Conservation (phyloP, 202 grass and related monocot species). For the Carex sylvatica region DNA sequence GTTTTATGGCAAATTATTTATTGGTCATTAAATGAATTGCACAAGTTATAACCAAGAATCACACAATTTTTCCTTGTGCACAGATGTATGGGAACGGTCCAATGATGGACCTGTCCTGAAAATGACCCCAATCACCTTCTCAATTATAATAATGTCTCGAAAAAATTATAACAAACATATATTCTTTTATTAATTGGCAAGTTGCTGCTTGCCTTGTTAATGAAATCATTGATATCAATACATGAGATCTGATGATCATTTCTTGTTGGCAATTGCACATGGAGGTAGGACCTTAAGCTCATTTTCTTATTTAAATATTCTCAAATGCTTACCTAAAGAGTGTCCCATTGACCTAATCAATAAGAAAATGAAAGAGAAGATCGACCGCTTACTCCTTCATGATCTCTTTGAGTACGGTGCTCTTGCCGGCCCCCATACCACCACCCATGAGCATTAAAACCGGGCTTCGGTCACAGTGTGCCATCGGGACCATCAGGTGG, state of each 20-base stretch:
- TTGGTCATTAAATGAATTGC: background rate
- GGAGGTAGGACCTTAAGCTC: background rate
- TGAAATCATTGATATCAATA: background rate
- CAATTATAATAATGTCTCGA: background rate
- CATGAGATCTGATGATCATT: background rate
- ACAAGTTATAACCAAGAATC: background rate
- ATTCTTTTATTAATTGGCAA: background rate
- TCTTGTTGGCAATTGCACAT: background rate
- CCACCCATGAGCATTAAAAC: constrained; percentile 93
- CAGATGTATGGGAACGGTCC: background rate
- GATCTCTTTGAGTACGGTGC: constrained; percentile 82
- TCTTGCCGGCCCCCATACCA: constrained; percentile 91
- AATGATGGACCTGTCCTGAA: background rate
- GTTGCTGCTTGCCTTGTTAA: background rate
- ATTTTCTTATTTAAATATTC: background rate
- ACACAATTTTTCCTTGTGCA: background rate
- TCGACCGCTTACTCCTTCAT: constrained; percentile 41
- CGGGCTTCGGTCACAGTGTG: constrained; percentile 52
- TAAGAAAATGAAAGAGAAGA: background rate
- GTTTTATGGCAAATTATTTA: background rate
- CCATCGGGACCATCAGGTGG: constrained; percentile 58
- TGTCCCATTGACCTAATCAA: background rate
- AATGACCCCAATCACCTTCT: background rate
- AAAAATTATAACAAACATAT: background rate
- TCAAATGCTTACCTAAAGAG: background rate